These are phyloP conservation scores for Adansonia digitata DNA, from an alignment of 345 rosid species.

Conservation along the genomic window DNA sequence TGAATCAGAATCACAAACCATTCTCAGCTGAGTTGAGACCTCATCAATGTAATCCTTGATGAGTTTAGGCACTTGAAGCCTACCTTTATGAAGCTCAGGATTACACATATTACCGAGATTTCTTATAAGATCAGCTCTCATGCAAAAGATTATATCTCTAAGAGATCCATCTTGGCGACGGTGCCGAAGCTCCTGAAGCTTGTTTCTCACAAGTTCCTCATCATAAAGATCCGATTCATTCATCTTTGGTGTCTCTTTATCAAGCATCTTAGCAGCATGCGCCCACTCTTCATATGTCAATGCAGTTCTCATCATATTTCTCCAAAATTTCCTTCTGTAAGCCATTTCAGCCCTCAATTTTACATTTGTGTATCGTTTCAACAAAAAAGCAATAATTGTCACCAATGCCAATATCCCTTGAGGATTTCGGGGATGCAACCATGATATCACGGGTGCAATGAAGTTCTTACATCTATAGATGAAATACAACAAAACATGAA, in stretches of 20 bases:
- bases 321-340: constrained; percentile 94
- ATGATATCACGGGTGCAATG: constrained; percentile 49
- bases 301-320: constrained; percentile 90
- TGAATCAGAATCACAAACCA: constrained; percentile 82
- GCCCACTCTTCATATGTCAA: constrained; percentile 97
- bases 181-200: constrained; percentile 73
- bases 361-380: constrained; percentile 80
- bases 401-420: constrained; percentile 94
- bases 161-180: constrained; percentile 87
- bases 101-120: constrained; percentile 98
- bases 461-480: constrained; percentile 36
- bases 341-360: constrained; percentile 92
- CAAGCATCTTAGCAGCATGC: constrained; percentile 97
- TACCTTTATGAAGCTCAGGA: constrained; percentile 92
- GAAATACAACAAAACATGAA: constrained; percentile 35
- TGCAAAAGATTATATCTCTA: constrained; percentile 85
- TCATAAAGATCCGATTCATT: constrained; percentile 76
- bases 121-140: constrained; percentile 96
- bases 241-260: constrained; percentile 74
- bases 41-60: constrained; percentile 93
- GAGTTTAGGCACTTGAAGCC: constrained; percentile 89
- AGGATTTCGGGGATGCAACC: constrained; percentile 95
- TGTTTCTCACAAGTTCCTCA: constrained; percentile 81
- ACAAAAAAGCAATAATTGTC: constrained; percentile 72
- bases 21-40: constrained; percentile 83